phyloP scores from a whole-genome alignment of 495 filamentous ascomycete species.

The Choiromyces venosus region DNA sequence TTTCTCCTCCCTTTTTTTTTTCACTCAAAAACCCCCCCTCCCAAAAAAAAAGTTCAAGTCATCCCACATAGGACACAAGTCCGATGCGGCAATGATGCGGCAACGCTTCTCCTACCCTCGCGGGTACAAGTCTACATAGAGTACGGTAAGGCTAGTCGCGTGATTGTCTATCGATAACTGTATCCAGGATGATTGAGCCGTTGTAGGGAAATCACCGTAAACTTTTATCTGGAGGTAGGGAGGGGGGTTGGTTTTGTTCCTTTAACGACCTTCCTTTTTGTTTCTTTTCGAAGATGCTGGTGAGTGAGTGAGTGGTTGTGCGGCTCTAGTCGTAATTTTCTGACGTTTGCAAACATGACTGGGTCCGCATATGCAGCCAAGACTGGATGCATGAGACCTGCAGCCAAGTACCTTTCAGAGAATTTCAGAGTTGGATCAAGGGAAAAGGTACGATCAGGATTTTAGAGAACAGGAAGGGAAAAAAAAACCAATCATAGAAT shows the following conservation, averaged over 20 bases:
- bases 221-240: neutral
- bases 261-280: neutral
- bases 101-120: neutral
- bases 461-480: too few relatives aligned
- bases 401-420: too few relatives aligned
- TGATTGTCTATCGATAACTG: neutral
- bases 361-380: too few relatives aligned
- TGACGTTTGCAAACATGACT: too few relatives aligned
- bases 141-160: neutral
- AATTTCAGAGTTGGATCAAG: too few relatives aligned
- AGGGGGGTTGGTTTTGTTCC: neutral
- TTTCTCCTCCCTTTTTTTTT: neutral
- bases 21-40: too few relatives aligned
- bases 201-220: neutral
- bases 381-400: too few relatives aligned
- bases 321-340: too few relatives aligned
- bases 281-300: too few relatives aligned
- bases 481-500: too few relatives aligned
- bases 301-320: neutral
- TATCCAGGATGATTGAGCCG: neutral
- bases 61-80: neutral
- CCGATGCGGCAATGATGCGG: neutral
- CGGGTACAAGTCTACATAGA: neutral
- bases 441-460: too few relatives aligned
- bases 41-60: too few relatives aligned